Evolutionary conservation across 192 early-diverging fungal genomes (phyloP), one percentile per base, ranked within the genome.

Genomic region (Globomyces pollinis-pini): DNA sequence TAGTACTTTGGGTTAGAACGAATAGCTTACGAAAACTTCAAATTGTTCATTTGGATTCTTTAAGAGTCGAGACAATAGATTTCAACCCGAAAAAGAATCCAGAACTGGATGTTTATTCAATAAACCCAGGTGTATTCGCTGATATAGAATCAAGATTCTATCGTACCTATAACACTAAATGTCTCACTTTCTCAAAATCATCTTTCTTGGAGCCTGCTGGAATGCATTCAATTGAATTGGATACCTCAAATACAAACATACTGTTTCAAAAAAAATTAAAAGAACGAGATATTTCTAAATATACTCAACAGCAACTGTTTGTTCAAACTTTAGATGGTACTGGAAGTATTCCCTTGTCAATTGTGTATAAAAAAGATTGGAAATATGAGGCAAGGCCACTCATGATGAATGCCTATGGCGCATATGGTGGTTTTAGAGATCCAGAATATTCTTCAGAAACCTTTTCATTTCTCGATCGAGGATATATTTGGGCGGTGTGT

Each of bases 341-440:
- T n/a, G n/a, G n/a, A n/a, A n/a, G 18, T 9, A 50, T 70, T 29
- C 68, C 68, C 8, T 31, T 70, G 5, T 60, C 59, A 4, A 43
- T 74, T 62, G 53, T 72, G 28, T 49, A 38, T 39, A 24, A 49
- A 43, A 51, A 51, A 23, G 21, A 6, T 6, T 8, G 13, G 5
- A 36, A 36, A 5, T 36, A 36, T 36, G 35, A 36, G 13, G 35
- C 6, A 36, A 5, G 44, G 13, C 67, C 67, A 32, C 12, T 61
- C 1, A 44, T 70, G 11, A 39, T 76, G 9, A 31, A 16, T 16
- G 62, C 69, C 5, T 76, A 76, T 49, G 71, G 74, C 6, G 74
- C 74, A 11, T 76, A 76, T 42, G 74, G 74, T 6, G 60, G 74
- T 0, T 66, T 64, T 44, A 34, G 32, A 32, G 70, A 72, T 35